Conservation (phyloP, 164 flowering plant genomes). For the Aristolochia californica region DNA sequence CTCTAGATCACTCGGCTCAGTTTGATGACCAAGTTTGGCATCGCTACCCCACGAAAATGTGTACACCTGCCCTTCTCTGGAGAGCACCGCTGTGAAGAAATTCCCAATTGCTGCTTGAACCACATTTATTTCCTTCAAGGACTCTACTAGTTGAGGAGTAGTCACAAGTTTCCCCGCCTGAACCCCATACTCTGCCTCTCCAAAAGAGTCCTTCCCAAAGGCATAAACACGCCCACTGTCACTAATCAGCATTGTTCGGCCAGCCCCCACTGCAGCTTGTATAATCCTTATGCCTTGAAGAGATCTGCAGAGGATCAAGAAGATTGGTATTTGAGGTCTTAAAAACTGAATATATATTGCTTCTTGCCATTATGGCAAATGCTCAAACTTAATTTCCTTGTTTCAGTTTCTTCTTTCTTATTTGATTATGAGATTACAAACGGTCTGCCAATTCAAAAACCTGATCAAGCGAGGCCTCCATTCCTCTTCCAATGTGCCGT, state of each 20-base stretch:
- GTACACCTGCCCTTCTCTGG: constrained; percentile 91
- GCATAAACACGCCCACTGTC: constrained; percentile 82
- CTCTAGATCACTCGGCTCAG: constrained; percentile 65
- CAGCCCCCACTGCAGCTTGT: constrained; percentile 92
- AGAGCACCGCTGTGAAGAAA: constrained; percentile 87
- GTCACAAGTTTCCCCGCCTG: constrained; percentile 57
- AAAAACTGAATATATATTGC: too few species aligned
- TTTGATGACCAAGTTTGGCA: constrained; percentile 75
- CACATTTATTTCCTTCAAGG: constrained; percentile 72
- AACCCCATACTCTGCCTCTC: constrained; percentile 64
- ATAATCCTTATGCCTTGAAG: constrained; percentile 85
- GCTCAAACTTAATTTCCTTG: constrained; percentile 1
- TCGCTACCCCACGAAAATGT: constrained; percentile 98
- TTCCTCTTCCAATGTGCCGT: constrained; percentile 75
- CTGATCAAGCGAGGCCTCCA: constrained; percentile 75
- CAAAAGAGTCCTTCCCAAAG: constrained; percentile 89
- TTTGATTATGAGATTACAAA: neutral
- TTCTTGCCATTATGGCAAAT: too few species aligned
- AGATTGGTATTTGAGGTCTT: neutral
- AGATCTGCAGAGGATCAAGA: constrained; percentile 46
- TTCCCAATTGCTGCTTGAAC: constrained; percentile 97
- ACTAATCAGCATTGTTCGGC: constrained; percentile 87
- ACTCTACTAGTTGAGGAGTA: constrained; percentile 67
- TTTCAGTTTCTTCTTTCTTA: constrained; percentile 1
- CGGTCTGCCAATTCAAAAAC: constrained; percentile 19